These are phyloP conservation scores for Fusarium bactridioides DNA, from an alignment of 2,329 filamentous ascomycete genomes.

Conservation along the genomic window DNA sequence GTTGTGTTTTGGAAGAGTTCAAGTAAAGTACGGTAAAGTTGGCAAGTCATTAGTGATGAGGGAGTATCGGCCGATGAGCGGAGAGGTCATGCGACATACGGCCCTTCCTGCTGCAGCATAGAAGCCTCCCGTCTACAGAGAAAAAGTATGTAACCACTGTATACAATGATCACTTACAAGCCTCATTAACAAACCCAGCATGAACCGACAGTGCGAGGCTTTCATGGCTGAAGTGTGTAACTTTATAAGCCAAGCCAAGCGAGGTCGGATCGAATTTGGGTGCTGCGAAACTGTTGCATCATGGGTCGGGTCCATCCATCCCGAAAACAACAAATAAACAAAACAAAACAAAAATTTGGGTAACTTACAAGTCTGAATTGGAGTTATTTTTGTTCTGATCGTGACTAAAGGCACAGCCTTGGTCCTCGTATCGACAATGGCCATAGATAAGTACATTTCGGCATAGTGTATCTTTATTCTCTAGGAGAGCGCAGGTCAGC, in stretches of 20 bases:
- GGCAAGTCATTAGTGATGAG: background rate
- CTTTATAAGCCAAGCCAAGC: slow-evolving; percentile 8
- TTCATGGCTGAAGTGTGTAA: slow-evolving; percentile 18
- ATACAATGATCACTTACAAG: background rate
- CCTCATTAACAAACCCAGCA: background rate
- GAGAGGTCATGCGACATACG: slow-evolving; percentile 15
- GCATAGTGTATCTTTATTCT: slow-evolving; percentile 89
- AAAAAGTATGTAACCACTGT: background rate
- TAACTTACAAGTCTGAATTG: slow-evolving; percentile 60
- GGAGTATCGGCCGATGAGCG: slow-evolving; percentile 18
- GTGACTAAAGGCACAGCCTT: slow-evolving; percentile 91
- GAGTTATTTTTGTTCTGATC: slow-evolving; percentile 69
- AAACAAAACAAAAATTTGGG: slow-evolving; percentile 1
- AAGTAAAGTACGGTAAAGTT: background rate
- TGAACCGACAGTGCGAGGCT: background rate
- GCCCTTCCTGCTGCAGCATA: slow-evolving; percentile 3
- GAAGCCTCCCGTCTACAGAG: background rate
- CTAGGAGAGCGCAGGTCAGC: slow-evolving; percentile 49
- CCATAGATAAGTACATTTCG: slow-evolving; percentile 94
- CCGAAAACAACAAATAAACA: background rate
- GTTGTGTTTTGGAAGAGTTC: background rate
- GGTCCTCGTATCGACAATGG: slow-evolving; percentile 90
- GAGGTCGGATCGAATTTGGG: slow-evolving; percentile 1
- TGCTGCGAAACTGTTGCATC: slow-evolving; percentile 13
- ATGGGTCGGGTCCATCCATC: background rate